Conservation (phyloP, 306 rosid genomes). For the Fragaria iinumae region DNA sequence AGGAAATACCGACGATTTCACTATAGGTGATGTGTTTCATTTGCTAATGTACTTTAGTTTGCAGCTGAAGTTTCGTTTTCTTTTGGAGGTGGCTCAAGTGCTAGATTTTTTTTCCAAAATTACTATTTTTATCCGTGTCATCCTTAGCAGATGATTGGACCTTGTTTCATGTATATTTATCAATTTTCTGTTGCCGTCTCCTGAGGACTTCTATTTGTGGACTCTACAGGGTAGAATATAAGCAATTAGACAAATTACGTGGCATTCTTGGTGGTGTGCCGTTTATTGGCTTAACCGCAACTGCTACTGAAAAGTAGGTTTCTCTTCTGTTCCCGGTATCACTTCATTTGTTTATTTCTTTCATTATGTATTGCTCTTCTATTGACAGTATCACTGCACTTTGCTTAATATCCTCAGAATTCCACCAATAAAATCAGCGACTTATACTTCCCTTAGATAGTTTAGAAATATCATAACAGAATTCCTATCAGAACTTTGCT, state of each 20-base stretch:
- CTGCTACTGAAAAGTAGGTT: constrained; percentile 82
- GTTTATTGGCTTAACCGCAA: constrained; percentile 85
- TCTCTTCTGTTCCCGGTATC: constrained; percentile 10
- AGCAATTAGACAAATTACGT: constrained; percentile 70
- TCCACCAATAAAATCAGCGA: background rate
- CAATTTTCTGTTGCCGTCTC: background rate
- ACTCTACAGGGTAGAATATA: constrained; percentile 66
- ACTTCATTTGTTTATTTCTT: background rate
- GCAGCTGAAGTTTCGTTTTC: background rate
- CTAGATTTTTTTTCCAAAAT: background rate
- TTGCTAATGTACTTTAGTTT: background rate
- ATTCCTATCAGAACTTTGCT: background rate
- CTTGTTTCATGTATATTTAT: background rate
- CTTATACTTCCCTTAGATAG: background rate
- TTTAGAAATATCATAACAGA: background rate
- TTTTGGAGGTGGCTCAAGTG: background rate
- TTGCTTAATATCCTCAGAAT: background rate
- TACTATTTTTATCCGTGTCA: background rate
- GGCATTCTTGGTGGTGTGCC: constrained; percentile 68
- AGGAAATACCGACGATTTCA: background rate
- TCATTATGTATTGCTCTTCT: constrained; percentile 12
- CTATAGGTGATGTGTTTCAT: background rate
- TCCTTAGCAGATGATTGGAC: background rate
- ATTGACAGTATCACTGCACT: background rate
- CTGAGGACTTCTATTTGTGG: constrained; percentile 15